Evolutionary conservation across 1,284 basidiomycete genomes (phyloP), one percentile per base, ranked within the genome.

Genomic region (Ustilago trichophora): DNA sequence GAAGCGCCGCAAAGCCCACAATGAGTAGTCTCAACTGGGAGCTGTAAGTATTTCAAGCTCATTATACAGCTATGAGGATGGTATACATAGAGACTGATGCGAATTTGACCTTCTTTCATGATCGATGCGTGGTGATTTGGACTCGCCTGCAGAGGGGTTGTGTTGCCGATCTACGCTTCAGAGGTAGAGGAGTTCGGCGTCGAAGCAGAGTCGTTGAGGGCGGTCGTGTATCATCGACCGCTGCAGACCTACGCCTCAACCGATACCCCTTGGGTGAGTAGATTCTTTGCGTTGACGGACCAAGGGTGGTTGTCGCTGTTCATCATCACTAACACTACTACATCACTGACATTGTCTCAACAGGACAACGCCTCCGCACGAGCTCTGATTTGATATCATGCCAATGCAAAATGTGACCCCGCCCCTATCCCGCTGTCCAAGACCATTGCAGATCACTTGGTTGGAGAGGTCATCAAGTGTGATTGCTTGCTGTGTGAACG

Each of bases 1-100:
- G 77, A 7, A 67, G 54, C 3, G 27, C 24, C 0, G 51, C 25
- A 2, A 46, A 42, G 16, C 62, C 64, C 3, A 75, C 67, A 5
- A 57, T 60, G 48, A 67, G 60, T 24, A 48, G 51, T 1, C 48
- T 44, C 29, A 80, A 80, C 45, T 80, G 77, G 77, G 77, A 80
- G 49, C 60, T 80, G 54, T 64, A 48, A 59, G 66, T 64, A 0
- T 11, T 15, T 16, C 40, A 29, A 32, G 10, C n/a, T 3, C 4
- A 15, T n/a, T 21, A 11, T 33, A n/a, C n/a, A n/a, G n/a, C n/a
- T n/a, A n/a, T n/a, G n/a, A n/a, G n/a, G n/a, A n/a, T n/a, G n/a
- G n/a, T n/a, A n/a, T n/a, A n/a, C n/a, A n/a, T n/a, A n/a, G n/a
- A n/a, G n/a, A n/a, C n/a, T n/a, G n/a, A 29, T 29, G 16, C 10